Base-by-base conservation (phyloP, 2,329 filamentous ascomycete genomes). In the Microdochium trichocladiopsis region DNA sequence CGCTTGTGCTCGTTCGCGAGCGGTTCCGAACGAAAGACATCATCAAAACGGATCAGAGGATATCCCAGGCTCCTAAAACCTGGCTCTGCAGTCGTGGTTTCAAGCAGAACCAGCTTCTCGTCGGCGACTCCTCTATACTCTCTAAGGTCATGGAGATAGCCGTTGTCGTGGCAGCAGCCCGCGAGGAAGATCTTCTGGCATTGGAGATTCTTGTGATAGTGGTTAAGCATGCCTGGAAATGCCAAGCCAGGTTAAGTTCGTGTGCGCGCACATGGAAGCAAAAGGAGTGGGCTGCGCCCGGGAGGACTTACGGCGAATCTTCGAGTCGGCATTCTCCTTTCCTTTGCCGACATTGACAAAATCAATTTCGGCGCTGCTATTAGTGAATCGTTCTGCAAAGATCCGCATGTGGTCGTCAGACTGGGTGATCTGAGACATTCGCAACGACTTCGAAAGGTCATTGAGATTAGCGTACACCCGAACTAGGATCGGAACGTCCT, bases 341-440 rank as follows among this genome's bases (percentile, higher is more conserved):
- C 65, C 65, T 53, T 65, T 63, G 37, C 65, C 65, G 23, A 67
- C 65, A 43, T 67, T 67, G 57, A 67, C 60, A 56, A 67, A 67
- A 53, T 67, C 65, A 55, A 65, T 64, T 51, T 67, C 64, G 18
- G 63, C 62, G 25, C 64, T 57, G 50, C 58, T 64, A 57, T 67
- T 67, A 51, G 64, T 67, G 58, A 67, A 65, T 36, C 62, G 59
- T 48, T 67, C 64, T 6, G 63, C 64, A 57, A 67, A 67, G 12
- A 59, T n/a, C 22, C 57, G 62, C 58, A 67, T 63, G 16, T 61
- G 60, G 2, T 67, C 65, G 18, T 66, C 64, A 50, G 52, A 55
- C 21, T 65, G 59, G 54, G 64, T 65, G 57, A 66, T 53, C 53
- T 60, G 59, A 49, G 65, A 67, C 47, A 65, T 22, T 47, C 65